Evolutionary conservation across 2,329 filamentous ascomycete genomes (phyloP).

Genomic region (Cladophialophora psammophila): DNA sequence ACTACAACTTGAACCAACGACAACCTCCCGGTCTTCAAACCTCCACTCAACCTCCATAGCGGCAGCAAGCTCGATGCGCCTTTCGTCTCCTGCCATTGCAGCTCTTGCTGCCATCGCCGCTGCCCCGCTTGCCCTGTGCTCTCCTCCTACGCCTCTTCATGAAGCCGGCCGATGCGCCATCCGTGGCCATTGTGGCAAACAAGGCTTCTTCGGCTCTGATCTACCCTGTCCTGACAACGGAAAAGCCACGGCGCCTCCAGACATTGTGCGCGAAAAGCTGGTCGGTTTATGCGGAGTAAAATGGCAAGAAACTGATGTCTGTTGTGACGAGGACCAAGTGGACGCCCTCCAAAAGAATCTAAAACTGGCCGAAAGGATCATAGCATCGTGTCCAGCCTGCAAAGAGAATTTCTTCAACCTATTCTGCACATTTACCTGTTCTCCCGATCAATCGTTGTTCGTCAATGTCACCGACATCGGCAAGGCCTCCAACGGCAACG

Average conservation of each 20-base stretch:
- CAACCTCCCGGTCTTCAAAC: neutral
- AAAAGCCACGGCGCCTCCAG: slow-evolving; percentile 75
- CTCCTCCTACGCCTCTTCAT: slow-evolving; percentile 63
- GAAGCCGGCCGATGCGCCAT: slow-evolving; percentile 90
- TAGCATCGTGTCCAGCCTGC: slow-evolving; percentile 93
- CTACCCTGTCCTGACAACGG: slow-evolving; percentile 94
- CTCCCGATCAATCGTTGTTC: slow-evolving; percentile 93
- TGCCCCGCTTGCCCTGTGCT: slow-evolving; percentile 23
- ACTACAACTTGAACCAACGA: neutral
- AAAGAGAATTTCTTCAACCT: slow-evolving; percentile 98
- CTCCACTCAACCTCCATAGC: neutral
- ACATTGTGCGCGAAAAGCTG: slow-evolving; percentile 75
- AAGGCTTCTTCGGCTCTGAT: slow-evolving; percentile 86
- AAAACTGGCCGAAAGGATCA: slow-evolving; percentile 84
- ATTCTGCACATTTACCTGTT: slow-evolving; percentile 98
- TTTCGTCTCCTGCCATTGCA: slow-evolving; percentile 19
- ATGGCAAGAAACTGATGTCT: slow-evolving; percentile 84
- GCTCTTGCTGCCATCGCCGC: slow-evolving; percentile 27
- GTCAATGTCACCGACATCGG: slow-evolving; percentile 85
- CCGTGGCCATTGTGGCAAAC: slow-evolving; percentile 87
- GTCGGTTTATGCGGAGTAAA: slow-evolving; percentile 85
- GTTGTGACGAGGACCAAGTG: slow-evolving; percentile 85
- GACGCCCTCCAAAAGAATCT: slow-evolving; percentile 82
- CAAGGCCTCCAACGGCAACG: slow-evolving; percentile 60
- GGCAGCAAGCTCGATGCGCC: slow-evolving; percentile 24